phyloP scores from a whole-genome alignment of 495 filamentous ascomycete species.

The Lasiosphaeriaceae sp. region DNA sequence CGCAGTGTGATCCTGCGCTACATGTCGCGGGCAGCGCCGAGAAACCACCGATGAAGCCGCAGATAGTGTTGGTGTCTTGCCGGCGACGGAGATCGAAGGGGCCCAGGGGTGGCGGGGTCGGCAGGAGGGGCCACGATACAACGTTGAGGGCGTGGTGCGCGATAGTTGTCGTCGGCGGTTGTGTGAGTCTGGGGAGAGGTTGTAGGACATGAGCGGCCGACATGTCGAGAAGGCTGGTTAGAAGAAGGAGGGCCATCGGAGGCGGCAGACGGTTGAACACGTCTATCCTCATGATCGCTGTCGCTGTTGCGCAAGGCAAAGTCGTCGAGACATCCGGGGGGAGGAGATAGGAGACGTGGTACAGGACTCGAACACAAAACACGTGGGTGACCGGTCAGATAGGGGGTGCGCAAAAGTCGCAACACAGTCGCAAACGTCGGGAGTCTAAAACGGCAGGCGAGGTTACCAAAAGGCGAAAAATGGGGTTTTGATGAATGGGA shows the following conservation, averaged over 20 bases:
- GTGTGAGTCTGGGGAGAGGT: conserved; percentile 18
- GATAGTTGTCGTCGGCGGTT: conserved; percentile 34
- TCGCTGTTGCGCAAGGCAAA: conserved; percentile 1
- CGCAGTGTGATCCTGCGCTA: conserved; percentile 46
- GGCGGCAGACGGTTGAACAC: conserved; percentile 39
- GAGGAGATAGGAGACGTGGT: background rate
- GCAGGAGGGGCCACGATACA: conserved; percentile 36
- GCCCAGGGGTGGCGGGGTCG: conserved; percentile 35
- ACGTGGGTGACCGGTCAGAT: background rate
- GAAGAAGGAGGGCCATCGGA: conserved; percentile 37
- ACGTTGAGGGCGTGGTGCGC: conserved; percentile 39
- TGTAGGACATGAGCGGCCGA: conserved; percentile 34
- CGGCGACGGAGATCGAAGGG: conserved; percentile 34
- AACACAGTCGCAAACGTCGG: background rate
- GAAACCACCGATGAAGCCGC: conserved; percentile 44
- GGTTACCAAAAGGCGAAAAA: background rate
- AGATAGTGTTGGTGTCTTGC: conserved; percentile 40
- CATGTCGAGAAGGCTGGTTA: conserved; percentile 32
- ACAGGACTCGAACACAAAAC: background rate
- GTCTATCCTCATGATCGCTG: conserved; percentile 27
- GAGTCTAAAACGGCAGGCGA: background rate
- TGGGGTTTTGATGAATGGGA: background rate
- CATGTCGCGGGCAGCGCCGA: conserved; percentile 44
- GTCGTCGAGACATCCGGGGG: conserved; percentile 15
- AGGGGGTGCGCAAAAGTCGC: background rate